Conservation (phyloP, 2,329 filamentous ascomycete species). For the Fusarium marasasianum region DNA sequence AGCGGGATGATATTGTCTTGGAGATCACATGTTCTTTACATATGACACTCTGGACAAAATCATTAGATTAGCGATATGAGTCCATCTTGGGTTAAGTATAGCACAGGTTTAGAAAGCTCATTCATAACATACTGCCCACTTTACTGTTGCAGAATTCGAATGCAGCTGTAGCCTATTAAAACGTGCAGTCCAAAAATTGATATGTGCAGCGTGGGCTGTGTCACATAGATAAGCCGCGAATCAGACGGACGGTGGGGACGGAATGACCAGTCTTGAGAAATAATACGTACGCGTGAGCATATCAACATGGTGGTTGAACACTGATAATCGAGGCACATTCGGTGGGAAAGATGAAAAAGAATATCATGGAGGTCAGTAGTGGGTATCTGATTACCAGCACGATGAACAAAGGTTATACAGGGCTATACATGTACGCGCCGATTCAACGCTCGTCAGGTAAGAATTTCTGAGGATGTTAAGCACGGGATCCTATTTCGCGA, state of each 20-base stretch:
- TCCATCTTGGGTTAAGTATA: slow-evolving; percentile 5
- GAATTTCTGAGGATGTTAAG: not conserved
- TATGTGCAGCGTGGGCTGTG: not conserved
- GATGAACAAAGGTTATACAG: slow-evolving; percentile 9
- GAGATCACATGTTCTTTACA: slow-evolving; percentile 18
- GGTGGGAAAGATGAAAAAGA: slow-evolving; percentile 10
- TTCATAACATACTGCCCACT: not conserved
- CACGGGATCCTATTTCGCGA: not conserved
- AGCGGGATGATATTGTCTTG: slow-evolving; percentile 7
- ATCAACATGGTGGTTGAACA: slow-evolving; percentile 1
- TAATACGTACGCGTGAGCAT: slow-evolving; percentile 26
- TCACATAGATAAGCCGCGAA: not conserved
- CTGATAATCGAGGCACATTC: slow-evolving; percentile 6
- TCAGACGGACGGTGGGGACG: slow-evolving; percentile 19
- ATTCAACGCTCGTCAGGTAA: not conserved
- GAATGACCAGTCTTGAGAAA: slow-evolving; percentile 19
- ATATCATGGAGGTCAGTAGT: not conserved
- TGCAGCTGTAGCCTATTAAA: slow-evolving; percentile 14
- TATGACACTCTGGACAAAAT: not conserved
- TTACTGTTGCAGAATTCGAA: not conserved
- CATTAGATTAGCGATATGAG: not conserved
- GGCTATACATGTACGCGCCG: slow-evolving; percentile 12
- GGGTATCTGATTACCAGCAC: slow-evolving; percentile 19
- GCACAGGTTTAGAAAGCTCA: not conserved
- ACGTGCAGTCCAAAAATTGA: not conserved